Evolutionary conservation across 2,329 filamentous ascomycete genomes (phyloP).

Genomic region (Pseudocercospora macadamiae): DNA sequence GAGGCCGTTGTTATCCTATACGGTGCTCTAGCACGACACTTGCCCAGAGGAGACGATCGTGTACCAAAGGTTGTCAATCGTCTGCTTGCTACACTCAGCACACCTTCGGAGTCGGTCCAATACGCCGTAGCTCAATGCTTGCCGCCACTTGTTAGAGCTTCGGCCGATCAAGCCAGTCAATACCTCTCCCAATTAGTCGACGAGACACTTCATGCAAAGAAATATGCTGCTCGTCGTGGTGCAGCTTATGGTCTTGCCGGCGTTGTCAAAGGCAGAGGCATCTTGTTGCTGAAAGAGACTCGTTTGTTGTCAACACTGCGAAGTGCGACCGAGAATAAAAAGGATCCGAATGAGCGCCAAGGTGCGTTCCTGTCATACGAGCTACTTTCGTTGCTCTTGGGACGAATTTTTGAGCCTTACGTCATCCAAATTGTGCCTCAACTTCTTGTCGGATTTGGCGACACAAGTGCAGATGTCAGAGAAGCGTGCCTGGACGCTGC

Average conservation of each 20-base stretch:
- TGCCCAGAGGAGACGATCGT: slow-evolving; percentile 81
- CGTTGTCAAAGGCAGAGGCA: slow-evolving; percentile 83
- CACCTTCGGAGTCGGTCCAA: slow-evolving; percentile 94
- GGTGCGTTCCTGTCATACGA: slow-evolving; percentile 89
- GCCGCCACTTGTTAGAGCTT: slow-evolving; percentile 84
- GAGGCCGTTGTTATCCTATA: slow-evolving; percentile 98
- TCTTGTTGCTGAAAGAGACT: slow-evolving; percentile 79
- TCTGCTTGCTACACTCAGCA: slow-evolving; percentile 83
- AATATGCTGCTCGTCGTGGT: slow-evolving; percentile 88
- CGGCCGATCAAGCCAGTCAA: slow-evolving; percentile 72
- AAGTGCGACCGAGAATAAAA: slow-evolving; percentile 90
- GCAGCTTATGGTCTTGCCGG: slow-evolving; percentile 94
- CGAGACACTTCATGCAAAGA: slow-evolving; percentile 81
- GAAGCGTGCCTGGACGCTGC: slow-evolving; percentile 91
- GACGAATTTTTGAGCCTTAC: slow-evolving; percentile 91
- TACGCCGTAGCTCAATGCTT: slow-evolving; percentile 94
- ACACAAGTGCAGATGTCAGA: slow-evolving; percentile 83
- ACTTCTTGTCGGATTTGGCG: slow-evolving; percentile 84
- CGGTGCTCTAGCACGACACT: slow-evolving; percentile 85
- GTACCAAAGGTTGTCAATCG: slow-evolving; percentile 86
- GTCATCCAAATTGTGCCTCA: slow-evolving; percentile 94
- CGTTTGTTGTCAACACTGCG: slow-evolving; percentile 81
- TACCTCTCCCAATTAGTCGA: slow-evolving; percentile 83
- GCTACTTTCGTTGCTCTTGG: slow-evolving; percentile 81
- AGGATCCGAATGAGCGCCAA: slow-evolving; percentile 84